Conservation (phyloP, 305 asterid species). For the Fraxinus sp. region DNA sequence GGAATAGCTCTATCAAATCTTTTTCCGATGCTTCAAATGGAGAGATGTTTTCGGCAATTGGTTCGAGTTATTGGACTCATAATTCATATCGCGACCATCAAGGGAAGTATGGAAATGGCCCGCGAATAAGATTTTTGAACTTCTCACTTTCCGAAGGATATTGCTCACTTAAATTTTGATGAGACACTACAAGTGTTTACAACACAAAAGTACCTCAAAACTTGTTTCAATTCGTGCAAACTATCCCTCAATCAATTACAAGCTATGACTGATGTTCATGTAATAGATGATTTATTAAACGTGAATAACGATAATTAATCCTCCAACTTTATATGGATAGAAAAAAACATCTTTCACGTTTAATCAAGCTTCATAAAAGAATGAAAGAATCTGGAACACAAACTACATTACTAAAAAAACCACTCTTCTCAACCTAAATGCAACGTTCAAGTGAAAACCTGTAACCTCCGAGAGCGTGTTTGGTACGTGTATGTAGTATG, state of each 20-base stretch:
- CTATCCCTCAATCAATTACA: not conserved
- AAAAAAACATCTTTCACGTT: not conserved
- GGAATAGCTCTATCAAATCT: conserved; percentile 51
- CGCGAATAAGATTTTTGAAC: not conserved
- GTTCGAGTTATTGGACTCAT: conserved; percentile 22
- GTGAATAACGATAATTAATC: not conserved
- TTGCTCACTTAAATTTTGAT: not conserved
- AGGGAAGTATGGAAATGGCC: not conserved
- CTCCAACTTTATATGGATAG: not conserved
- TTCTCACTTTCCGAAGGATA: not conserved
- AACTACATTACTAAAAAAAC: not conserved
- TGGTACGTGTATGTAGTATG: not conserved
- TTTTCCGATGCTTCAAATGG: conserved; percentile 33
- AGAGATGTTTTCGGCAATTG: conserved; percentile 20
- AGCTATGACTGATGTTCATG: not conserved
- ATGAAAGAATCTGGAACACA: not conserved
- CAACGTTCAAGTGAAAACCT: not conserved
- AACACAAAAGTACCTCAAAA: not conserved
- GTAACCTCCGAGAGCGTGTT: not conserved
- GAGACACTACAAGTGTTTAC: not conserved
- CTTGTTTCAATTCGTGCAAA: not conserved
- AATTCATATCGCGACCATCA: not conserved
- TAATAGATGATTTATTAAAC: not conserved
- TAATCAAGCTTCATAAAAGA: not conserved
- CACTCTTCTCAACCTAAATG: not conserved